These are phyloP conservation scores for Vigna angularis DNA, from an alignment of 306 rosid genomes.

Conservation along the genomic window DNA sequence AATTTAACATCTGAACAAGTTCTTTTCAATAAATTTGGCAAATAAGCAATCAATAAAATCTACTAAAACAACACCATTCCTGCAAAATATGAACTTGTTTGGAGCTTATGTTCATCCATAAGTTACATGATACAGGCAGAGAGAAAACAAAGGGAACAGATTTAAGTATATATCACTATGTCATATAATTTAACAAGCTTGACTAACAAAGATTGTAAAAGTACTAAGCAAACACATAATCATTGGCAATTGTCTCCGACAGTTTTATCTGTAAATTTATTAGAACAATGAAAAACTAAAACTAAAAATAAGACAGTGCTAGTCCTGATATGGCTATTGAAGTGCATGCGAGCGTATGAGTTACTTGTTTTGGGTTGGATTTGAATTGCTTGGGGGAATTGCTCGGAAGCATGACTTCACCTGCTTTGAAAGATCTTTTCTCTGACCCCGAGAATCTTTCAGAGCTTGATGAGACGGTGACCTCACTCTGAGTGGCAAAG, in stretches of 20 bases:
- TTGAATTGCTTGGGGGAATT: conserved; percentile 67
- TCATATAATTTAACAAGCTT: background rate
- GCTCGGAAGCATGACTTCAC: conserved; percentile 54
- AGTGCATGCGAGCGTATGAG: background rate
- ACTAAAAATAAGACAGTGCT: conserved; percentile 14
- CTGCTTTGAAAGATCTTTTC: conserved; percentile 51
- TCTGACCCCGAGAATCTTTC: conserved; percentile 44
- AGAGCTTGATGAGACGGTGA: conserved; percentile 51
- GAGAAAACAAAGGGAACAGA: background rate
- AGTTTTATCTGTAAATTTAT: background rate
- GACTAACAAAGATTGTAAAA: background rate
- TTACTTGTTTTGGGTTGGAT: conserved; percentile 71
- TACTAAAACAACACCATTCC: background rate
- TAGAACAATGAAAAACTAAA: background rate
- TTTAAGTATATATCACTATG: background rate
- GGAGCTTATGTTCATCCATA: too few relatives aligned
- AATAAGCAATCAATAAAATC: background rate
- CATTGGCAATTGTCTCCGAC: background rate
- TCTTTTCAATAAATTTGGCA: background rate
- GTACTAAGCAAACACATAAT: background rate
- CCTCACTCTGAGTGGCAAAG: conserved; percentile 39
- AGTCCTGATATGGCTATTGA: background rate
- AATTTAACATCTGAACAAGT: background rate
- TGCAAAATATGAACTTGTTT: too few relatives aligned
- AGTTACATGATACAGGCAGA: background rate